These are phyloP conservation scores for Podaxis pistillaris DNA, from an alignment of 768 basidiomycete genomes.

Conservation along the genomic window DNA sequence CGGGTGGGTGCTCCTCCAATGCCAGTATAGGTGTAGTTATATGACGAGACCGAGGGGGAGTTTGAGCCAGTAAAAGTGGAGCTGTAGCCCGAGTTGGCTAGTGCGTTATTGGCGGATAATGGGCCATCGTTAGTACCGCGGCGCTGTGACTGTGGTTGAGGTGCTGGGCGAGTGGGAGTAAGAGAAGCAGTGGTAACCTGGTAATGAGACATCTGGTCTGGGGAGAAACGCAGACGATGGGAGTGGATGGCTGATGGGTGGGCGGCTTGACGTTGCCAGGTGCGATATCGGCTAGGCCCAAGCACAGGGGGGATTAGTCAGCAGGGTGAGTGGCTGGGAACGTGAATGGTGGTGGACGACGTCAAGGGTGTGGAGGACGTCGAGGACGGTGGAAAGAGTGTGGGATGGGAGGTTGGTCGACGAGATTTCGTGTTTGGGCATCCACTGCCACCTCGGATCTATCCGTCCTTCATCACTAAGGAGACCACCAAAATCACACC, in stretches of 20 bases:
- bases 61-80: conserved; percentile 51
- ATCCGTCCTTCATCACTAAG: conserved; percentile 20
- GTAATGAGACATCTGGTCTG: conserved; percentile 32
- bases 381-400: conserved; percentile 5
- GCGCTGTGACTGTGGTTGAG: conserved; percentile 60
- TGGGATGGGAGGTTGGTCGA: background rate
- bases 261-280: background rate
- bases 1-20: conserved; percentile 80
- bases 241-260: background rate
- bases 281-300: background rate
- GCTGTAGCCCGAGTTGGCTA: conserved; percentile 57
- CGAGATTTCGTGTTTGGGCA: conserved; percentile 13
- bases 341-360: background rate
- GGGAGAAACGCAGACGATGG: conserved; percentile 4
- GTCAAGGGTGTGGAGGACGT: background rate
- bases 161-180: conserved; percentile 78
- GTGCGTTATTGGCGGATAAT: conserved; percentile 39
- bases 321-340: background rate
- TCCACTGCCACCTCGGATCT: conserved; percentile 19
- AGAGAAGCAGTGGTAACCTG: conserved; percentile 51
- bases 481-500: conserved; percentile 11
- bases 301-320: background rate
- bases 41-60: conserved; percentile 59
- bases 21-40: conserved; percentile 68
- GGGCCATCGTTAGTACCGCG: conserved; percentile 34